Evolutionary conservation across 495 filamentous ascomycete species (phyloP).

Genomic region (Talaromyces nanjingensis): DNA sequence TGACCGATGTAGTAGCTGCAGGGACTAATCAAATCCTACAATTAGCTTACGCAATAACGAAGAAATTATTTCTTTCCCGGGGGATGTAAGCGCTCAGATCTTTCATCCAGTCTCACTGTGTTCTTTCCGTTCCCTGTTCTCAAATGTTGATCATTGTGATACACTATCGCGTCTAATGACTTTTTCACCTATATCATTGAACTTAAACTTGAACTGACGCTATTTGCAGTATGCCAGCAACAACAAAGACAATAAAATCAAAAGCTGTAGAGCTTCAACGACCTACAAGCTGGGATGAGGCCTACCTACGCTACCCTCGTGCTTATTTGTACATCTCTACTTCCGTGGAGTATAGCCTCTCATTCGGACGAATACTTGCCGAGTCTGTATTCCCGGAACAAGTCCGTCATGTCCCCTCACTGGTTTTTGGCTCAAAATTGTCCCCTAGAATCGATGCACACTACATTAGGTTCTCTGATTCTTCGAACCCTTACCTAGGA

Average conservation of each 20-base stretch:
- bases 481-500: no score
- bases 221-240: background rate
- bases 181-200: background rate
- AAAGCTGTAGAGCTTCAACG: background rate
- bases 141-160: no score
- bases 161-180: background rate
- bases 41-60: slow-evolving; percentile 24
- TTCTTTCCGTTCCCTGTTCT: no score
- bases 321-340: slow-evolving; percentile 30
- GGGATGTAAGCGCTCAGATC: background rate
- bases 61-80: slow-evolving; percentile 21
- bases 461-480: background rate
- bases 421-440: slow-evolving; percentile 17
- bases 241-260: background rate
- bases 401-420: slow-evolving; percentile 18
- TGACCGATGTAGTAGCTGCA: slow-evolving; percentile 25
- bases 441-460: slow-evolving; percentile 17
- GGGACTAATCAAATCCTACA: slow-evolving; percentile 27
- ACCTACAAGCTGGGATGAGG: slow-evolving; percentile 24
- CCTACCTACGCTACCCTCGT: slow-evolving; percentile 24
- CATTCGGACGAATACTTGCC: slow-evolving; percentile 21
- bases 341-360: slow-evolving; percentile 23
- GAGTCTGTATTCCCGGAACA: slow-evolving; percentile 19
- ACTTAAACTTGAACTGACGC: background rate
- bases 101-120: no score